These are phyloP conservation scores for Peronospora belbahrii DNA, from an alignment of 352 stramenopile species.

Conservation along the genomic window DNA sequence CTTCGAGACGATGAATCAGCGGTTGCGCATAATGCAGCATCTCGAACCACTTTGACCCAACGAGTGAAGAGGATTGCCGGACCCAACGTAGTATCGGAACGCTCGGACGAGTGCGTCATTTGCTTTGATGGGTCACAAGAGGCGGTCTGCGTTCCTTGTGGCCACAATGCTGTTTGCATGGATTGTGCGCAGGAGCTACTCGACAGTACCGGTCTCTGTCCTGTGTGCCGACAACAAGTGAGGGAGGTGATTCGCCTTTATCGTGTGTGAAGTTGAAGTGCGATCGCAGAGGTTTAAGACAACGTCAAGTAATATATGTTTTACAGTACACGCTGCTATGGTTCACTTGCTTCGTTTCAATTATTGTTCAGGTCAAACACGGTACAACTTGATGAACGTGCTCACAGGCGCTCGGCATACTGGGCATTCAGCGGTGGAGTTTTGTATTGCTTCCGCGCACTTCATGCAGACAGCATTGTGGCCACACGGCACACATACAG, in stretches of 20 bases:
- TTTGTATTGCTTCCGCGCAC: conserved; percentile 63
- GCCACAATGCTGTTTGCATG: conserved; percentile 85
- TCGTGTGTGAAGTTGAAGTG: conserved; percentile 36
- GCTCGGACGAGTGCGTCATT: conserved; percentile 58
- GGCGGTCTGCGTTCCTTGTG: conserved; percentile 75
- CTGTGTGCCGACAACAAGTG: conserved; percentile 66
- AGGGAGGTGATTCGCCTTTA: conserved; percentile 75
- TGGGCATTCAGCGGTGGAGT: conserved; percentile 51
- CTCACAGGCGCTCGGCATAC: conserved; percentile 61
- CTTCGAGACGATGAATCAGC: conserved; percentile 24
- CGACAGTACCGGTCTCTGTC: conserved; percentile 51
- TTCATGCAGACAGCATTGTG: conserved; percentile 80
- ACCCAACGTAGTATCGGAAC: conserved; percentile 5
- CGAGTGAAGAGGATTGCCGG: conserved; percentile 2
- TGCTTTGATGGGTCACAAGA: conserved; percentile 75
- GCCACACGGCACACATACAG: conserved; percentile 73
- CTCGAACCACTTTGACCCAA: conserved; percentile 4
- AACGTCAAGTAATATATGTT: conserved; percentile 5
- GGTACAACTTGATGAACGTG: conserved; percentile 76
- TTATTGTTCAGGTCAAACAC: conserved; percentile 32
- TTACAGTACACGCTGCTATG: background rate
- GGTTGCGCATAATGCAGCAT: conserved; percentile 5
- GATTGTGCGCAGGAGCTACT: conserved; percentile 63
- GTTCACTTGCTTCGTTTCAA: background rate
- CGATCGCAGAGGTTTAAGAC: background rate